Conservation (phyloP, 495 filamentous ascomycete species). For the Aspergillus olivimuriae region DNA sequence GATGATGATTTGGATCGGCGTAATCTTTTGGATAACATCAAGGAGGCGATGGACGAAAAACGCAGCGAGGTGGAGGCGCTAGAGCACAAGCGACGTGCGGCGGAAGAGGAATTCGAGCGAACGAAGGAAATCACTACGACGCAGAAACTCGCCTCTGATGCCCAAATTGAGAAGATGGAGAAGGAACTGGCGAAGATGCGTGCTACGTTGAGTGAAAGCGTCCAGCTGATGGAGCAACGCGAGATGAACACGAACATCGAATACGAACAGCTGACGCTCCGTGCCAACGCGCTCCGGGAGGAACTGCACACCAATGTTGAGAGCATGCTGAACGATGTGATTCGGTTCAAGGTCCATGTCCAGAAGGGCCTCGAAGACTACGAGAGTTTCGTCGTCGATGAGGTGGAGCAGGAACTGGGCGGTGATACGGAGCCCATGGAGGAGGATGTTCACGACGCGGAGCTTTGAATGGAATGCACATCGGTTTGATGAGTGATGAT, state of each 20-base stretch:
- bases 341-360: conserved; percentile 96
- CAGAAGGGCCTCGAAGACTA: conserved; percentile 89
- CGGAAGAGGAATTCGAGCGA: conserved; percentile 89
- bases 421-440: conserved; percentile 31
- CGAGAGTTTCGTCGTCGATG: conserved; percentile 83
- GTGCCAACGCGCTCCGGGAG: conserved; percentile 77
- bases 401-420: conserved; percentile 77
- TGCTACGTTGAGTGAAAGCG: conserved; percentile 72
- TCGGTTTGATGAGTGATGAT: conserved; percentile 6
- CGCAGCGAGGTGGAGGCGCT: conserved; percentile 83
- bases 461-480: conserved; percentile 19
- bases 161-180: conserved; percentile 97
- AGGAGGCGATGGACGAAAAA: conserved; percentile 93
- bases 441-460: conserved; percentile 19
- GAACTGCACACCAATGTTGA: conserved; percentile 94
- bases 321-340: conserved; percentile 92
- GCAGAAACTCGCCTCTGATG: conserved; percentile 79
- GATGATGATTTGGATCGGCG: conserved; percentile 87
- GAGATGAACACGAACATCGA: conserved; percentile 97
- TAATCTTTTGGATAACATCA: conserved; percentile 84
- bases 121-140: conserved; percentile 83
- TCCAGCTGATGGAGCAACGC: conserved; percentile 87
- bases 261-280: conserved; percentile 86
- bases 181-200: conserved; percentile 94
- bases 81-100: conserved; percentile 75